These are phyloP conservation scores for Nigrospora osmanthi DNA, from an alignment of 2,329 filamentous ascomycete species.

Conservation along the genomic window DNA sequence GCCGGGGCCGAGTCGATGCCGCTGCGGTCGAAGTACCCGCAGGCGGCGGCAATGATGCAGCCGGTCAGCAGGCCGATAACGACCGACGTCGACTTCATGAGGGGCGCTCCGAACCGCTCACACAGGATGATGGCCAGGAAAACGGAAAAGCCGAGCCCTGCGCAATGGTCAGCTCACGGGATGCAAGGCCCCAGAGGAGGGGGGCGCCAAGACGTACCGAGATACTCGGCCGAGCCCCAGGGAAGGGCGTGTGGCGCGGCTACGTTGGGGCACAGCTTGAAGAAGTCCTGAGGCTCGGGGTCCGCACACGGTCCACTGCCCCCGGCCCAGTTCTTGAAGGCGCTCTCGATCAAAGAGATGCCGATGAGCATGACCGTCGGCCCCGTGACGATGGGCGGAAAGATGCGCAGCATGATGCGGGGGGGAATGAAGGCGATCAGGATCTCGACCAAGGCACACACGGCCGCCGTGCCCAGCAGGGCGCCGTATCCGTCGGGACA, in stretches of 20 bases:
- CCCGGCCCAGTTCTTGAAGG: conserved; percentile 72
- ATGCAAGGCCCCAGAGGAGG: not conserved
- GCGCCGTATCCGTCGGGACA: conserved; percentile 73
- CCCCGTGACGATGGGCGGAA: conserved; percentile 72
- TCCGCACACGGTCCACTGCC: conserved; percentile 54
- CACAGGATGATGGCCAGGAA: conserved; percentile 74
- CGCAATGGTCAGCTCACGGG: not conserved
- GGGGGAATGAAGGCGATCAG: conserved; percentile 68
- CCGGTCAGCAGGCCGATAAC: conserved; percentile 67
- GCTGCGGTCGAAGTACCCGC: conserved; percentile 69
- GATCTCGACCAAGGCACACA: conserved; percentile 63
- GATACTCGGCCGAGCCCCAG: conserved; percentile 73
- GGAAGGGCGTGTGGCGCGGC: conserved; percentile 62
- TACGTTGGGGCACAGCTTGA: conserved; percentile 57
- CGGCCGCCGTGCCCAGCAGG: conserved; percentile 60
- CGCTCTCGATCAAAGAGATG: conserved; percentile 61
- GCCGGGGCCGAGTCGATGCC: conserved; percentile 64
- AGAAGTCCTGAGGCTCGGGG: conserved; percentile 44
- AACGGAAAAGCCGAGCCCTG: conserved; percentile 65
- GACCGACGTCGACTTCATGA: conserved; percentile 77
- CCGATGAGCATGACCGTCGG: conserved; percentile 68
- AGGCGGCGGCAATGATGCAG: conserved; percentile 71
- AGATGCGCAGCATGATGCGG: conserved; percentile 59
- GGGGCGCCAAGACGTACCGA: conserved; percentile 36
- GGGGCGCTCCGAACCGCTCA: conserved; percentile 73